Evolutionary conservation across 2,329 filamentous ascomycete species (phyloP).

Genomic region (Botrytis byssoidea): DNA sequence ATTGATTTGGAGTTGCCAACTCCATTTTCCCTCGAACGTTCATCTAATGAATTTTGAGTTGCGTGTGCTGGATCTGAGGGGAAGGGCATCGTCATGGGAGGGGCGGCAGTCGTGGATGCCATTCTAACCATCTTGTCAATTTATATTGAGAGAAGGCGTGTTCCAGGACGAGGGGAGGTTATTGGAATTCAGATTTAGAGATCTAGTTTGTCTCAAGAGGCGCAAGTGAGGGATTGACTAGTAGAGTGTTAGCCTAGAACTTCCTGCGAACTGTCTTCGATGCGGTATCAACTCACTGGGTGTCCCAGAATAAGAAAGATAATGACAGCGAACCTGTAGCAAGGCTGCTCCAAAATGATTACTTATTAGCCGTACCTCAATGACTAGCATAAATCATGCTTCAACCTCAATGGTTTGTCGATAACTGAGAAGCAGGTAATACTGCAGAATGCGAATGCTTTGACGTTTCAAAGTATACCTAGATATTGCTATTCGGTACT

Average conservation of each 20-base stretch:
- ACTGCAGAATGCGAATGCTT: background rate
- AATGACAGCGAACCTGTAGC: background rate
- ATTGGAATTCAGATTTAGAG: background rate
- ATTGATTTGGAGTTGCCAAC: conserved; percentile 28
- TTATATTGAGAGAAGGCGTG: background rate
- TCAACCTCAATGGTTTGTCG: background rate
- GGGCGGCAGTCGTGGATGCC: conserved; percentile 16
- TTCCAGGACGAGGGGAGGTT: background rate
- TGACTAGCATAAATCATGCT: background rate
- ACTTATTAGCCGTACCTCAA: background rate
- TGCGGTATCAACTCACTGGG: background rate
- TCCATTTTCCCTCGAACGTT: conserved; percentile 30
- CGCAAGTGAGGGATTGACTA: background rate
- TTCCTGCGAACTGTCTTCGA: background rate
- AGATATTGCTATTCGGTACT: too few species aligned
- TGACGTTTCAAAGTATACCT: background rate
- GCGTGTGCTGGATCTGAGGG: background rate
- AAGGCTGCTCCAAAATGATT: background rate
- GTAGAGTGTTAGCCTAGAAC: background rate
- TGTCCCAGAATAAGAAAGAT: background rate
- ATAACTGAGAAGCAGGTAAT: background rate
- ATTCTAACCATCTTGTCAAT: conserved; percentile 22
- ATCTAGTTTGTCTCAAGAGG: background rate
- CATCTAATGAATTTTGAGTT: conserved; percentile 26
- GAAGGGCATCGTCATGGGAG: background rate